Evolutionary conservation across 208 protist genomes (phyloP).

Genomic region (Trichomonas vaginalis): DNA sequence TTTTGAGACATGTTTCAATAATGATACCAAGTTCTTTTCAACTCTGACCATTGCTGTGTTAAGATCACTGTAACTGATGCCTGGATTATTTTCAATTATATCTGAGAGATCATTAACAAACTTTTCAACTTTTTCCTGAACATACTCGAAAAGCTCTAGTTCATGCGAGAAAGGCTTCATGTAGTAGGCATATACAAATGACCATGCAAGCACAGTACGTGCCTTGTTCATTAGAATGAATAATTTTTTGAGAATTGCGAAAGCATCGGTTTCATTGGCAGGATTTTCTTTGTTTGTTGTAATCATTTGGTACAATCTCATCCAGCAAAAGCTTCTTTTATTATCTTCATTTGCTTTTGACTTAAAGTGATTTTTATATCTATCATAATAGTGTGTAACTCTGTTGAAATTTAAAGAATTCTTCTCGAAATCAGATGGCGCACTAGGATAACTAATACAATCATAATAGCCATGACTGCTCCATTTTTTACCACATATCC

Average conservation of each 20-base stretch:
- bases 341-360: background rate
- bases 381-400: background rate
- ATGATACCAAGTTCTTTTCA: no score
- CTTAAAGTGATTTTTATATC: background rate
- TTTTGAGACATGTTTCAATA: no score
- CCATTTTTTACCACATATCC: slow-evolving; percentile 13
- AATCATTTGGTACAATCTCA: background rate
- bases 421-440: no score
- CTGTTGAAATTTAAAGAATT: no score
- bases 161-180: background rate
- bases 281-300: background rate
- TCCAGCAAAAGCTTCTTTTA: no score
- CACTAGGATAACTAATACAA: background rate
- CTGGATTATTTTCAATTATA: background rate
- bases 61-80: no score
- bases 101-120: background rate
- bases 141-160: background rate
- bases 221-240: background rate
- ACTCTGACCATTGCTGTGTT: no score
- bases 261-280: background rate
- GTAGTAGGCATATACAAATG: background rate
- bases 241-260: background rate
- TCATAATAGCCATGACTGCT: background rate
- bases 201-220: background rate
- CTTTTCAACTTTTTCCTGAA: background rate